A percentile compares a stretch with the other conserved stretches of the same genome.
Conservation (phyloP, 2,329 filamentous ascomycete species). For the Trichoderma koningiopsis region DNA sequence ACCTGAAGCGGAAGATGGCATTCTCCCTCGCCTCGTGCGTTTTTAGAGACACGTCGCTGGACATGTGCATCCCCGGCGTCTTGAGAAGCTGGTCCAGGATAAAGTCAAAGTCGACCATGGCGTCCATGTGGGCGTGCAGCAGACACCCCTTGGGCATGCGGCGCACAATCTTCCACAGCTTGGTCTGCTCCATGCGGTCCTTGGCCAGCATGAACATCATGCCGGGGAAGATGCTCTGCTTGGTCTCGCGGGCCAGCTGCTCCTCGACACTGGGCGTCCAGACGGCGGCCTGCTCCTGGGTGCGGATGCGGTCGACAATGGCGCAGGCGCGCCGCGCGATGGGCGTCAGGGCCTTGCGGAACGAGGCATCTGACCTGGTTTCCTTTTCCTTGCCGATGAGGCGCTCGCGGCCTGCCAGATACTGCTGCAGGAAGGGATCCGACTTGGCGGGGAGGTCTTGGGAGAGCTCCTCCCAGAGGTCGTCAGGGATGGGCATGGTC, state of each 20-base stretch:
- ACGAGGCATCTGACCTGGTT: slow-evolving; percentile 72
- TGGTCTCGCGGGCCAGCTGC: slow-evolving; percentile 61
- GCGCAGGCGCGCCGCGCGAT: slow-evolving; percentile 75
- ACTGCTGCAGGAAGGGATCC: slow-evolving; percentile 82
- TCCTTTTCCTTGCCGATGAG: slow-evolving; percentile 81
- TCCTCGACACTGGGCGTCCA: slow-evolving; percentile 79
- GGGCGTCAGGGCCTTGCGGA: slow-evolving; percentile 74
- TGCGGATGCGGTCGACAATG: slow-evolving; percentile 79
- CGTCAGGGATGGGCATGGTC: slow-evolving; percentile 50
- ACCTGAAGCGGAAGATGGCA: slow-evolving; percentile 64
- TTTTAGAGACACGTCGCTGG: slow-evolving; percentile 58
- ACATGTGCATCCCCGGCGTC: slow-evolving; percentile 74
- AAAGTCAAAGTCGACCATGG: slow-evolving; percentile 87
- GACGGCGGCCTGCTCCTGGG: slow-evolving; percentile 71
- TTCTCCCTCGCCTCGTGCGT: slow-evolving; percentile 55
- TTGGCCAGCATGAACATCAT: slow-evolving; percentile 94
- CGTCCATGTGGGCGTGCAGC: slow-evolving; percentile 85
- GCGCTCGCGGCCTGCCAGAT: slow-evolving; percentile 72
- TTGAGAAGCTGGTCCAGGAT: slow-evolving; percentile 71
- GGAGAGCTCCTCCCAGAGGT: slow-evolving; percentile 61
- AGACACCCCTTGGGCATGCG: slow-evolving; percentile 87
- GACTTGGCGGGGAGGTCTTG: slow-evolving; percentile 58
- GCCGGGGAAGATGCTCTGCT: slow-evolving; percentile 73
- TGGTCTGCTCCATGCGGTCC: slow-evolving; percentile 80
- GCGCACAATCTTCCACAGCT: slow-evolving; percentile 81